phyloP scores from a whole-genome alignment of 805 yeast genomes.

The Cyberlindnera mycetangii region DNA sequence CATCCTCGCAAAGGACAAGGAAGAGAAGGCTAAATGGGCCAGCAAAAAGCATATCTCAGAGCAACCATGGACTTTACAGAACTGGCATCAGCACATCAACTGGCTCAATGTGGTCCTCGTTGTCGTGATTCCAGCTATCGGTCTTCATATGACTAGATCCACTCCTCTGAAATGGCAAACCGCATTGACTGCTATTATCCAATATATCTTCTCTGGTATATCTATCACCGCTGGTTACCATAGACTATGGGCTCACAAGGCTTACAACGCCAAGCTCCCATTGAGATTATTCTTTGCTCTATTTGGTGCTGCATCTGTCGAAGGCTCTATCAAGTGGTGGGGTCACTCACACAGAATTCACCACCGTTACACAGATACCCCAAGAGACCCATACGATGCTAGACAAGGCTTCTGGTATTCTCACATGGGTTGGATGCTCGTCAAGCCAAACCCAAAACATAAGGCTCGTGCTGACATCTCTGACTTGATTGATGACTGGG shows the following conservation, averaged over 20 bases:
- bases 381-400: slow-evolving; percentile 84
- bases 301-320: slow-evolving; percentile 80
- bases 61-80: slow-evolving; percentile 69
- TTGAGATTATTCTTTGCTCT: slow-evolving; percentile 64
- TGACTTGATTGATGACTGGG: slow-evolving; percentile 75
- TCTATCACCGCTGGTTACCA: slow-evolving; percentile 87
- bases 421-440: slow-evolving; percentile 85
- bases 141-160: slow-evolving; percentile 41
- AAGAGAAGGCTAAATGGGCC: slow-evolving; percentile 38
- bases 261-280: slow-evolving; percentile 64
- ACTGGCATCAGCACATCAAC: slow-evolving; percentile 74
- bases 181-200: slow-evolving; percentile 35
- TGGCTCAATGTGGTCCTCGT: slow-evolving; percentile 75
- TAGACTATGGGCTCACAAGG: slow-evolving; percentile 74
- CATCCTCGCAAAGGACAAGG: slow-evolving; percentile 43
- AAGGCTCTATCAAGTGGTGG: slow-evolving; percentile 91
- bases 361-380: slow-evolving; percentile 82
- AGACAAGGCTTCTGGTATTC: slow-evolving; percentile 81
- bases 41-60: slow-evolving; percentile 61
- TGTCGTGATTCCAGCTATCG: slow-evolving; percentile 54
- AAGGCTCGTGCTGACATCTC: slow-evolving; percentile 59
- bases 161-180: slow-evolving; percentile 44
- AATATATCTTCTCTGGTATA: slow-evolving; percentile 62
- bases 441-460: slow-evolving; percentile 76
- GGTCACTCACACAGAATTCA: slow-evolving; percentile 81